phyloP scores from a whole-genome alignment of 2,329 filamentous ascomycete genomes.

The Nemania sp. region DNA sequence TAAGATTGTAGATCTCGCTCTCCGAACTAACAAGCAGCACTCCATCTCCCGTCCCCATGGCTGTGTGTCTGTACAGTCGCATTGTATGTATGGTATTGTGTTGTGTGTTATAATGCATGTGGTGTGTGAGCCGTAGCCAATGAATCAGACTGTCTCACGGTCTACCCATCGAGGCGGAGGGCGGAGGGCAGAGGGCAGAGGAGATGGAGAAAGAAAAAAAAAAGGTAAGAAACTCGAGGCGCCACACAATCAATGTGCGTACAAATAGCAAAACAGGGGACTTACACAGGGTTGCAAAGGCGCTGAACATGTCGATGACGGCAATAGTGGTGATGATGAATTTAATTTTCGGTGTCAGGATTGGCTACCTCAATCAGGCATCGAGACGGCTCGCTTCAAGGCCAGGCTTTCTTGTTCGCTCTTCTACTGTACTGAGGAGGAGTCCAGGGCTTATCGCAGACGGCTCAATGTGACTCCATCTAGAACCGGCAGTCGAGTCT shows the following conservation, averaged over 20 bases:
- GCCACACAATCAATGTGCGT: not conserved
- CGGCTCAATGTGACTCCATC: slow-evolving; percentile 12
- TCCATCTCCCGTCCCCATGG: not conserved
- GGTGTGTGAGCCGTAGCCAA: slow-evolving; percentile 10
- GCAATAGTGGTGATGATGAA: slow-evolving; percentile 4
- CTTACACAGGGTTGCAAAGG: slow-evolving; percentile 39
- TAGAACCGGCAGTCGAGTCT: slow-evolving; percentile 7
- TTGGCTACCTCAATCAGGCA: slow-evolving; percentile 9
- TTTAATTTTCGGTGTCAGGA: slow-evolving; percentile 16
- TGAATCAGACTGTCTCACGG: not conserved
- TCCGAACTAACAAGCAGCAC: slow-evolving; percentile 10
- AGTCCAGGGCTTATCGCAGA: slow-evolving; percentile 9
- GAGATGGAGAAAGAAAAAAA: not conserved
- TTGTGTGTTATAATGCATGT: not conserved
- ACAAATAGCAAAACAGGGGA: slow-evolving; percentile 17
- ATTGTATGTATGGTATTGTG: slow-evolving; percentile 1
- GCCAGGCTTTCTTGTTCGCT: not conserved
- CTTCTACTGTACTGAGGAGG: not conserved
- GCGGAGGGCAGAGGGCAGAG: no score
- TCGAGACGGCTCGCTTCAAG: slow-evolving; percentile 2
- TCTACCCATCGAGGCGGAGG: not conserved
- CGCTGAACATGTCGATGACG: slow-evolving; percentile 35
- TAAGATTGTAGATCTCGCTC: slow-evolving; percentile 12
- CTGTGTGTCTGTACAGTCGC: not conserved
- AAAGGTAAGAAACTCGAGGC: not conserved